A percentile compares a stretch with the other conserved stretches of the same genome.
Evolutionary conservation across 345 rosid species (phyloP).

Genomic region (Cardiospermum halicacabum): DNA sequence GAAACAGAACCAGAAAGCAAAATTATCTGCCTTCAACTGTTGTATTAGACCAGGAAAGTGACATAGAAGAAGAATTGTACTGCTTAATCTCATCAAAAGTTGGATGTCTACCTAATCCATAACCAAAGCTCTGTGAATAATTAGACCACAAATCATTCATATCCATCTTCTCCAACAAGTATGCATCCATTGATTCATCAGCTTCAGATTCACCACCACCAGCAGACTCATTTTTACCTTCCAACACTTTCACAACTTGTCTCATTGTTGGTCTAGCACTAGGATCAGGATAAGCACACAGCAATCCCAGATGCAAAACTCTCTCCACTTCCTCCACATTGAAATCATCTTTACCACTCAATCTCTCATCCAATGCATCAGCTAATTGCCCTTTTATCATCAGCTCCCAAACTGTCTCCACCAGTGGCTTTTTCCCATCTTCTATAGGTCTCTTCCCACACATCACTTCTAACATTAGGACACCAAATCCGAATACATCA

Average conservation of each 20-base stretch:
- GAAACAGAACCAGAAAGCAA: neutral
- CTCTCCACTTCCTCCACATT: constrained; percentile 40
- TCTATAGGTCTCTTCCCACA: constrained; percentile 55
- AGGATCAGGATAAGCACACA: constrained; percentile 61
- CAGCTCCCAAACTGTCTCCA: constrained; percentile 39
- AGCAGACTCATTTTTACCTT: constrained; percentile 46
- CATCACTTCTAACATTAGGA: constrained; percentile 47
- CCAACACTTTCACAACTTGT: constrained; percentile 63
- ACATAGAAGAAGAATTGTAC: constrained; percentile 32
- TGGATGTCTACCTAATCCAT: constrained; percentile 34
- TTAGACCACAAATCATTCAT: constrained; percentile 27
- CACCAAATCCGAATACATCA: constrained; percentile 48
- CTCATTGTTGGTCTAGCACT: constrained; percentile 62
- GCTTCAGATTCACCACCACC: constrained; percentile 28
- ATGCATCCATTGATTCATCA: constrained; percentile 50
- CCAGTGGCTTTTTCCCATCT: constrained; percentile 39
- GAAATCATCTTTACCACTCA: constrained; percentile 33
- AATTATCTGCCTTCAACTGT: constrained; percentile 38
- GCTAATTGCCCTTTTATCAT: constrained; percentile 38
- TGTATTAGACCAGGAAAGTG: constrained; percentile 37
- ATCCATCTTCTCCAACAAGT: constrained; percentile 38
- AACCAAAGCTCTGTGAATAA: constrained; percentile 19
- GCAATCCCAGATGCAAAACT: constrained; percentile 52
- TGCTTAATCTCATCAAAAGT: constrained; percentile 41
- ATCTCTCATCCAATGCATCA: constrained; percentile 40